Base-by-base conservation (phyloP, 345 rosid genomes). In the Melaleuca quinquenervia region DNA sequence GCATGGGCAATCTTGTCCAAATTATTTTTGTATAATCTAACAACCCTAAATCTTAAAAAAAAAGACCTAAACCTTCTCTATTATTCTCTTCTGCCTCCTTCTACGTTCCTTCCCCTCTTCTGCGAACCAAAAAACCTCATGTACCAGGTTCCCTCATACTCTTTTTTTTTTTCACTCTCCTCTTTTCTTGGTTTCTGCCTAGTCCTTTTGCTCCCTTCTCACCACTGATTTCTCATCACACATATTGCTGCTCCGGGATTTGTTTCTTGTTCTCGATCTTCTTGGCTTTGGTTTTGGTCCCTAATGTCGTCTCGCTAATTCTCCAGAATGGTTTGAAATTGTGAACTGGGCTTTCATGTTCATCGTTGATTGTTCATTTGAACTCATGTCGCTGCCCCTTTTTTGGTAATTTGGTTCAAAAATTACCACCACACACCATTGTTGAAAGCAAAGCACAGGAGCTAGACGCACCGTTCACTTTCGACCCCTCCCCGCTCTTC, bases 111-210 rank as follows among this genome's bases (percentile, higher is more conserved):
- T n/a, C n/a, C n/a, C n/a, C n/a, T n/a, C n/a, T n/a, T n/a, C n/a
- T n/a, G n/a, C n/a, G n/a, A n/a, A n/a, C n/a, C n/a, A n/a, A n/a
- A n/a, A n/a, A n/a, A n/a, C n/a, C n/a, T n/a, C 52, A 94, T 95
- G 98, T 94, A 94, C 90, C 84, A 94, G 98, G 98, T 93, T 83
- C 13, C 10, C 15, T 24, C 52, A 21, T n/a, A n/a, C n/a, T n/a
- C n/a, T n/a, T n/a, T n/a, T n/a, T n/a, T n/a, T n/a, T n/a, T n/a
- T n/a, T 20, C 44, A 11, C 5, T 9, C 22, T 41, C 27, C 41
- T n/a, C n/a, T 55, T 1, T 48, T 24, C 60, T 36, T 20, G 36
- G 6, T 22, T 11, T 27, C 48, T 24, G 52, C 11, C 0, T 0
- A 44, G 55, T 27, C n/a, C 36, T 32, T 78, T 18, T 8, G 24